Percentiles rank a stretch among this genome's conserved stretches.
These are phyloP conservation scores for Trypanosoma lewisi DNA, from an alignment of 208 protist species.

Conservation along the genomic window DNA sequence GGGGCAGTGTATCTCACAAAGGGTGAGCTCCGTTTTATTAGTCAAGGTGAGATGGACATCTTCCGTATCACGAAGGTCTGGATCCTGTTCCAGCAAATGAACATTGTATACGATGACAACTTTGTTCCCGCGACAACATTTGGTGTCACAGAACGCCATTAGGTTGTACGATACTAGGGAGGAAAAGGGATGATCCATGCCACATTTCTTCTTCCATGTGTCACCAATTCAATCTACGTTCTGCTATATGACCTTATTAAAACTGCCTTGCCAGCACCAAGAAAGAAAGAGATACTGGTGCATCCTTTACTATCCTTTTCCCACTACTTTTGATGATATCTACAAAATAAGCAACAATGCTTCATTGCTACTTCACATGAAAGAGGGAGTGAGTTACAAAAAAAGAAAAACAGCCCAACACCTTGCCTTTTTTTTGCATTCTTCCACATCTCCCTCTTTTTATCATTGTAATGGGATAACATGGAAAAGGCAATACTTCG, in stretches of 20 bases:
- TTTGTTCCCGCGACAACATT: constrained; percentile 84
- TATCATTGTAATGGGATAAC: background rate
- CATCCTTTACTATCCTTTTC: too few species aligned
- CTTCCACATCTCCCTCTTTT: background rate
- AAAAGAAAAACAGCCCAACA: too few species aligned
- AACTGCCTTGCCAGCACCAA: too few species aligned
- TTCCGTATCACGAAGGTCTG: constrained; percentile 83
- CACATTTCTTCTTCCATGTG: too few species aligned
- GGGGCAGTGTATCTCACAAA: constrained; percentile 90
- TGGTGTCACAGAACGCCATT: constrained; percentile 61
- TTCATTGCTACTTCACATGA: too few species aligned
- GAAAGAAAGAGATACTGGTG: too few species aligned
- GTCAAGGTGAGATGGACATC: constrained; percentile 75
- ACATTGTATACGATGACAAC: constrained; percentile 82
- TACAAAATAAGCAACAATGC: too few species aligned
- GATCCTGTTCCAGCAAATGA: constrained; percentile 88
- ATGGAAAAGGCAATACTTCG: background rate
- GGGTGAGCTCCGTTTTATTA: constrained; percentile 86
- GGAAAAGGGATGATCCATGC: too few species aligned
- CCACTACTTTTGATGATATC: too few species aligned
- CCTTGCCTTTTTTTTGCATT: constrained; percentile 17
- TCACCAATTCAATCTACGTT: too few species aligned
- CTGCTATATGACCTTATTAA: too few species aligned
- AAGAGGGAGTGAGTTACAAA: too few species aligned
- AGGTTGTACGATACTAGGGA: constrained; percentile 3